A percentile compares a stretch with the other conserved stretches of the same genome.
Evolutionary conservation across 805 yeast species (phyloP).

Genomic region (Saccharomycopsis fibuligera): DNA sequence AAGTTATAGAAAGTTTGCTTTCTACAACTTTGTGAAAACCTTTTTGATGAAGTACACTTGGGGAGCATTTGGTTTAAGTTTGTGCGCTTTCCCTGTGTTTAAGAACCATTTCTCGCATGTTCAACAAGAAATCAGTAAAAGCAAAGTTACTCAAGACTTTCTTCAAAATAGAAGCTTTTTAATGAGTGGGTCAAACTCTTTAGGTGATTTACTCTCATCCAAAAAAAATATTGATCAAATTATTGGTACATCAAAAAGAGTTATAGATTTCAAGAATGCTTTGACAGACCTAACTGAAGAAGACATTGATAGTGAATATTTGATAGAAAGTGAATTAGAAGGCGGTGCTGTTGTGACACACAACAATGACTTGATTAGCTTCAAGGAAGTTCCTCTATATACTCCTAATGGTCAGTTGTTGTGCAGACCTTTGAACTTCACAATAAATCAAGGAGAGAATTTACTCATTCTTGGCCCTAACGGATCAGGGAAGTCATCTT

Average conservation of each 20-base stretch:
- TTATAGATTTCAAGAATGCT: constrained; percentile 60
- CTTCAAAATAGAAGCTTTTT: constrained; percentile 82
- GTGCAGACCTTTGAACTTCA: constrained; percentile 59
- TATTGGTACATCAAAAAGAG: constrained; percentile 73
- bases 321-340: constrained; percentile 16
- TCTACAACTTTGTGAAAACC: constrained; percentile 80
- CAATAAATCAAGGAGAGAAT: constrained; percentile 76
- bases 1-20: constrained; percentile 63
- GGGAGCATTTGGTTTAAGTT: constrained; percentile 90
- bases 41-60: constrained; percentile 87
- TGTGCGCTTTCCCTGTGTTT: constrained; percentile 87
- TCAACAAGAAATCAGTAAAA: constrained; percentile 29
- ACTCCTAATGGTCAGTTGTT: constrained; percentile 81
- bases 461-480: constrained; percentile 90
- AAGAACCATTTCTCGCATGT: constrained; percentile 39
- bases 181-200: constrained; percentile 77
- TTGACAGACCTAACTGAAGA: constrained; percentile 34
- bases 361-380: constrained; percentile 58
- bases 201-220: constrained; percentile 80
- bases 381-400: constrained; percentile 68
- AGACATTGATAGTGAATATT: constrained; percentile 7
- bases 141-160: constrained; percentile 33
- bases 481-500: constrained; percentile 92
- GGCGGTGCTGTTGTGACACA: constrained; percentile 32
- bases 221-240: constrained; percentile 80